Conservation (phyloP, 2,329 filamentous ascomycete species). For the Aspergillus sp. region DNA sequence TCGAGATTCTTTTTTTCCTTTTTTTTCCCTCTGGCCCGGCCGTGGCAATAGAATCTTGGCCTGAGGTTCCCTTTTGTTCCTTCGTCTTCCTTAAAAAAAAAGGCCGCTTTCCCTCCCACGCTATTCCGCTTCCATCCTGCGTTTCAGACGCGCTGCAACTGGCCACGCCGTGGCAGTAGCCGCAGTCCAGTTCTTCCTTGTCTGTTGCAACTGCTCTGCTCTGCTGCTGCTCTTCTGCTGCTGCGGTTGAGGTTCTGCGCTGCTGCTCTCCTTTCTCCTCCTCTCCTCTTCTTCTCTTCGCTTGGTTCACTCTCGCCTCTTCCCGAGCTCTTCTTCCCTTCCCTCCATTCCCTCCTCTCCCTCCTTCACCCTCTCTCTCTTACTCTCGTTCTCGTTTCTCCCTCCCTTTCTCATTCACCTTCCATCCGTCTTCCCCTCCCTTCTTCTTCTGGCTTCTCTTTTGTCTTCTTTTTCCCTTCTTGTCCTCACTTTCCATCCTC, state of each 20-base stretch:
- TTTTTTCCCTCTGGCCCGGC: too few relatives aligned
- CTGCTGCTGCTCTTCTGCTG: too few relatives aligned
- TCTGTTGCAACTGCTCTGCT: too few relatives aligned
- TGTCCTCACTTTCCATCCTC: neutral
- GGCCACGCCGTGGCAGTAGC: too few relatives aligned
- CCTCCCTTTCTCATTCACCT: constrained; percentile 1
- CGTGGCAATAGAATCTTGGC: too few relatives aligned
- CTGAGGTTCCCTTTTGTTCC: too few relatives aligned
- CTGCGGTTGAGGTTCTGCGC: neutral
- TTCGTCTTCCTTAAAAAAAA: too few relatives aligned
- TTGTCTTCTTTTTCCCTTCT: constrained; percentile 1
- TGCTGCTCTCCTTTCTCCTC: constrained; percentile 4
- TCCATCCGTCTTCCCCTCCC: constrained; percentile 3
- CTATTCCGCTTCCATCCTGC: too few relatives aligned
- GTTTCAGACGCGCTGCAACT: too few relatives aligned
- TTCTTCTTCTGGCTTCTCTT: constrained; percentile 4
- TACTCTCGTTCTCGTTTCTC: constrained; percentile 5
- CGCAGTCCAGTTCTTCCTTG: too few relatives aligned
- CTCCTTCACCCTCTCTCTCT: constrained; percentile 7
- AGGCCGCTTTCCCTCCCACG: too few relatives aligned
- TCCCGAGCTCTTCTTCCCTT: constrained; percentile 3
- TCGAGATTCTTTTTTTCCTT: too few relatives aligned
- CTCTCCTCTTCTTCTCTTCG: constrained; percentile 4
- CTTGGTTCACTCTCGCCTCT: constrained; percentile 7
- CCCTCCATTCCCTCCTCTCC: constrained; percentile 7